These are phyloP conservation scores for Clavispora santaluciae DNA, from an alignment of 805 yeast species.

Conservation along the genomic window DNA sequence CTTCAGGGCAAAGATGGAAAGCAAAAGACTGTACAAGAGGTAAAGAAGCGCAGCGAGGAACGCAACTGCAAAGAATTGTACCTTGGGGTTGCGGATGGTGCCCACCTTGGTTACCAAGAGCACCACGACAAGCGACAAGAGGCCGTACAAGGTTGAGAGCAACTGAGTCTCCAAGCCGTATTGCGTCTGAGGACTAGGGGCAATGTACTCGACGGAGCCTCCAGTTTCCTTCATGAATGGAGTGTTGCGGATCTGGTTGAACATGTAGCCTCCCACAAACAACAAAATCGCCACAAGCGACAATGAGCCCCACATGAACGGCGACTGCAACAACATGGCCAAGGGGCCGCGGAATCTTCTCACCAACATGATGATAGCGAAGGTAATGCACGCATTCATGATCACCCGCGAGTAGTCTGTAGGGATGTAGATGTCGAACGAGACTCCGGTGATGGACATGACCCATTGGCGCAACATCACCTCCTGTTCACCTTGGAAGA, in stretches of 20 bases:
- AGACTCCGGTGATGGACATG: conserved; percentile 25
- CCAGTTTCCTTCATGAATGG: conserved; percentile 18
- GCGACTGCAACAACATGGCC: conserved; percentile 40
- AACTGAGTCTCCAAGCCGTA: conserved; percentile 88
- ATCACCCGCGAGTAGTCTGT: conserved; percentile 37
- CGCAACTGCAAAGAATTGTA: conserved; percentile 46
- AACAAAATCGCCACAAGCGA: conserved; percentile 61
- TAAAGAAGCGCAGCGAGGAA: conserved; percentile 43
- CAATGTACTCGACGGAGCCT: conserved; percentile 8
- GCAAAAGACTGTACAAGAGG: conserved; percentile 56
- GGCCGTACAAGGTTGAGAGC: conserved; percentile 67
- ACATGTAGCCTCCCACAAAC: conserved; percentile 90
- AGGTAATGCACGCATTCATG: conserved; percentile 31
- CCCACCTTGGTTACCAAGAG: conserved; percentile 58
- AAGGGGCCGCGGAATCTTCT: conserved; percentile 30
- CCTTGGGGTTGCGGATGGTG: conserved; percentile 35
- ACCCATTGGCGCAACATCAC: conserved; percentile 36
- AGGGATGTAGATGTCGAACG: conserved; percentile 36
- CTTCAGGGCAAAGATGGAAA: conserved; percentile 66
- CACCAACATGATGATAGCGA: conserved; percentile 23
- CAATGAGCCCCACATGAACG: conserved; percentile 66
- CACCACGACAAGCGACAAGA: conserved; percentile 56
- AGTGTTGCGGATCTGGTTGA: conserved; percentile 78
- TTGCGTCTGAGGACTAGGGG: conserved; percentile 44
- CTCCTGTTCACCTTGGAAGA: conserved; percentile 42